These are phyloP conservation scores for Oryza longistaminata DNA, from an alignment of 176 grass and related monocot species.

Conservation along the genomic window DNA sequence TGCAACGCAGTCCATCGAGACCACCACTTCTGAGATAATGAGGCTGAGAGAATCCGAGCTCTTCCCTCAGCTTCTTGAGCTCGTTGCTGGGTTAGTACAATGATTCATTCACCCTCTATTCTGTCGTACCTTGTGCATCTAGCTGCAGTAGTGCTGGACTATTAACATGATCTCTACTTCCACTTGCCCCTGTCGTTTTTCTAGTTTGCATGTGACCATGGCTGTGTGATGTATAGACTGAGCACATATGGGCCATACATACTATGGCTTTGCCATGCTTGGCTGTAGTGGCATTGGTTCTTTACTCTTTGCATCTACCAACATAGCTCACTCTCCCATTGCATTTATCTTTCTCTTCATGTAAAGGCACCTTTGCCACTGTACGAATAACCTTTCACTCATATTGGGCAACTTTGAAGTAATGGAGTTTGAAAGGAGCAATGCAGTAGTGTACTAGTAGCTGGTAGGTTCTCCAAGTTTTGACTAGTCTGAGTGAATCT, in stretches of 20 bases:
- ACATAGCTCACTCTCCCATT: conserved; percentile 12
- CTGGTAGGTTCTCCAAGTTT: conserved; percentile 28
- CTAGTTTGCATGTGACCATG: conserved; percentile 23
- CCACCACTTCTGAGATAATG: conserved; percentile 92
- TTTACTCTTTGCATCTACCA: conserved; percentile 28
- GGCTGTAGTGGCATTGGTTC: conserved; percentile 25
- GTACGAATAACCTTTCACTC: conserved; percentile 22
- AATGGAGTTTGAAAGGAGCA: conserved; percentile 1
- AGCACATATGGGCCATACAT: conserved; percentile 33
- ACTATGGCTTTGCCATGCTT: conserved; percentile 21
- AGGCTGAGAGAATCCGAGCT: conserved; percentile 89
- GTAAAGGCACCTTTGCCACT: conserved; percentile 26
- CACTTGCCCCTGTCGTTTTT: conserved; percentile 33
- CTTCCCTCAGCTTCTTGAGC: conserved; percentile 92
- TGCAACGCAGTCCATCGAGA: conserved; percentile 88
- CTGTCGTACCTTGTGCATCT: conserved; percentile 26
- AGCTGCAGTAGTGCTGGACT: not conserved
- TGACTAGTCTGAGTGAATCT: conserved; percentile 40
- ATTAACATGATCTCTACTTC: conserved; percentile 48
- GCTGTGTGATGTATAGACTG: conserved; percentile 2
- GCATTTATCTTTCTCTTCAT: conserved; percentile 13
- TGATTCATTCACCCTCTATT: conserved; percentile 26
- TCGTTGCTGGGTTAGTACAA: conserved; percentile 78
- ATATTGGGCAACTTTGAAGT: conserved; percentile 25
- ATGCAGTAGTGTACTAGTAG: not conserved